A percentile compares a stretch with the other conserved stretches of the same genome.
These are phyloP conservation scores for Sphagnum magellanicum DNA, from an alignment of 228 moss, liverwort and hornwort species.

Conservation along the genomic window DNA sequence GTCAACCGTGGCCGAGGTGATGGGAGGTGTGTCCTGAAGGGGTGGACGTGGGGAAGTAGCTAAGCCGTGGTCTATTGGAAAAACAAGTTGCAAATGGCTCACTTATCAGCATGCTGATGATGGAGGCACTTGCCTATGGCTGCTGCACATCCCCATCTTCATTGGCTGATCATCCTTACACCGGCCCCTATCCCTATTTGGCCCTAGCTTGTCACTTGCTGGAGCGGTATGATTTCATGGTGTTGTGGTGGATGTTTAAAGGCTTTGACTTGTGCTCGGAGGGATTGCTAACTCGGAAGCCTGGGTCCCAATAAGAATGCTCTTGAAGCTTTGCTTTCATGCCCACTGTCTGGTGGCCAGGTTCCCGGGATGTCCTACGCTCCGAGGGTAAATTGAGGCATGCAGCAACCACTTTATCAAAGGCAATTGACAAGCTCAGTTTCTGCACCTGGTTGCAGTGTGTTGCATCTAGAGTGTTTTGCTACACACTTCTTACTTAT, in stretches of 20 bases:
- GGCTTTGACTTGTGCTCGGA: constrained; percentile 79
- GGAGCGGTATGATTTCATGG: constrained; percentile 91
- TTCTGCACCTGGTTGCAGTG: no score
- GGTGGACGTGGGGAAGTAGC: no score
- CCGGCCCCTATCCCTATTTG: constrained; percentile 74
- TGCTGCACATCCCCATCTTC: constrained; percentile 85
- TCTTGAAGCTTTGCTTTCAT: constrained; percentile 70
- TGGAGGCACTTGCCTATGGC: constrained; percentile 85
- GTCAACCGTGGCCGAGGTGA: no score
- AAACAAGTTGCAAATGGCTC: constrained; percentile 34
- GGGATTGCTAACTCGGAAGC: constrained; percentile 78
- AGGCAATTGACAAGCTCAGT: constrained; percentile 76
- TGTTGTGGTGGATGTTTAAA: constrained; percentile 71
- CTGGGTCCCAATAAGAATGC: constrained; percentile 74
- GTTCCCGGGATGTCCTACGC: constrained; percentile 86
- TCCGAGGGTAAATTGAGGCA: constrained; percentile 89
- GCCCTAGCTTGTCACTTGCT: constrained; percentile 81
- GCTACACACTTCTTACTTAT: no score
- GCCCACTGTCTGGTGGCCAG: constrained; percentile 99
- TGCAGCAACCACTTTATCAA: constrained; percentile 73
- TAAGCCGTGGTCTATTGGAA: no score
- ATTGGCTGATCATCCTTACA: constrained; percentile 74
- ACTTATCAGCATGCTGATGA: constrained; percentile 44
- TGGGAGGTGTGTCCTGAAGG: no score
- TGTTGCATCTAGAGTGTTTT: no score